Evolutionary conservation across 2,329 filamentous ascomycete species (phyloP).

Genomic region (Leptographium procerum): DNA sequence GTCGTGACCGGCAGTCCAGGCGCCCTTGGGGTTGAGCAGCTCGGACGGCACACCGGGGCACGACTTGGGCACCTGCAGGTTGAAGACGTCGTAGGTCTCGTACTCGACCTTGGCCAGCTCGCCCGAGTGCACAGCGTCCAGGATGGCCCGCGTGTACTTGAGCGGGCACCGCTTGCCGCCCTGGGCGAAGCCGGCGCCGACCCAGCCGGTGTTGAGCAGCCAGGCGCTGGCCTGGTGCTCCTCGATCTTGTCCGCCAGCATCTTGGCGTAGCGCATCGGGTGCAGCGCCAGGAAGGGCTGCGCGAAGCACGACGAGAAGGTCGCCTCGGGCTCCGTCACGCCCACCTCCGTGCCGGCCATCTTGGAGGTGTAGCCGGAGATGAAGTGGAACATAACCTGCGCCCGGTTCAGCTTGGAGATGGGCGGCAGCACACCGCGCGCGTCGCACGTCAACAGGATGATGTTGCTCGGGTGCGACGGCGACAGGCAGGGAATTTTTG

Average conservation of each 20-base stretch:
- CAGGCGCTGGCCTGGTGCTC: conserved; percentile 92
- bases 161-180: conserved; percentile 94
- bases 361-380: conserved; percentile 98
- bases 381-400: conserved; percentile 99
- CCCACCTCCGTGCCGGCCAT: conserved; percentile 99
- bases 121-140: conserved; percentile 95
- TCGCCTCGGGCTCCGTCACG: conserved; percentile 92
- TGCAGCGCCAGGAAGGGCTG: conserved; percentile 98
- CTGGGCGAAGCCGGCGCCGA: conserved; percentile 79
- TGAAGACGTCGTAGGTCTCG: conserved; percentile 94
- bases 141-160: conserved; percentile 97
- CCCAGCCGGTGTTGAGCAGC: conserved; percentile 98
- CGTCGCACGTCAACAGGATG: conserved; percentile 95
- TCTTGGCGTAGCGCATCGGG: conserved; percentile 97
- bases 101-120: conserved; percentile 88
- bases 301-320: conserved; percentile 98
- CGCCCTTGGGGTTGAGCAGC: conserved; percentile 86
- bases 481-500: conserved; percentile 93
- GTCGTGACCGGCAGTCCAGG: conserved; percentile 73
- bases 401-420: conserved; percentile 92
- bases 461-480: conserved; percentile 89
- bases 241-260: conserved; percentile 97
- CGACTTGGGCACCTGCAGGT: conserved; percentile 85
- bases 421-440: conserved; percentile 89
- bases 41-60: conserved; percentile 84